Evolutionary conservation across 2,329 filamentous ascomycete species (phyloP), one percentile per base, ranked within the genome.

Genomic region (Talaromyces atroroseus): DNA sequence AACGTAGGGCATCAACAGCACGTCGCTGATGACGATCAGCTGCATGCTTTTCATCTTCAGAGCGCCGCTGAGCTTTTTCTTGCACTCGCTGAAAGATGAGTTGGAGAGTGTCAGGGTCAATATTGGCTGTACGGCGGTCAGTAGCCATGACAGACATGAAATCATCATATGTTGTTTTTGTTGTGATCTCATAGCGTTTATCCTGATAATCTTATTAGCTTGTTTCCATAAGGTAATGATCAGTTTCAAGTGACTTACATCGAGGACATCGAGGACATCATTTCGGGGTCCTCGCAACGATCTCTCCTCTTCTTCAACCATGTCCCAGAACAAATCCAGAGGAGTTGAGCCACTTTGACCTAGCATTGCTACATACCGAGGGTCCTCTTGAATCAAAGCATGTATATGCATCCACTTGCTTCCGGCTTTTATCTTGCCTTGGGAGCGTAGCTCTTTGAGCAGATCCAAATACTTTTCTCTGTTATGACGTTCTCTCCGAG

Each of bases 251-350:
- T 21, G 14, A 76, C 86, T 78, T 73, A 94, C 90, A 79, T 95
- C 89, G 64, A 96, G 80, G 63, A 94, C 90, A 74, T 96, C 91
- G 62, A 94, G 78, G 40, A 95, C 88, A 67, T 91, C 85, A 68
- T 94, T 95, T 59, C 90, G 82, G 49, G 87, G 86, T 50, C 84
- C 86, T 59, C 92, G 87, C 49, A 96, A 78, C n/a, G 87, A 85
- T 57, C 89, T 85, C 68, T 99, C 92, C 71, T 97, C 91, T 70
- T 96, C 91, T 70, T 97, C 94, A 24, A 97, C 81, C 49, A 92
- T 79, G 70, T 99, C 94, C 90, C 92, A 96, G 76, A 99, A 97
- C 6, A 99, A 79, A 66, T 97, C 91, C 62, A 96, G 81, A 14
- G 94, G 90, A 4, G 84, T 88, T 4, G 92, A 96, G 56, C 92